Percentiles rank a stretch among this genome's conserved stretches.
Conservation (phyloP, 176 grass and related monocot genomes). For the Metroxylon sagu region DNA sequence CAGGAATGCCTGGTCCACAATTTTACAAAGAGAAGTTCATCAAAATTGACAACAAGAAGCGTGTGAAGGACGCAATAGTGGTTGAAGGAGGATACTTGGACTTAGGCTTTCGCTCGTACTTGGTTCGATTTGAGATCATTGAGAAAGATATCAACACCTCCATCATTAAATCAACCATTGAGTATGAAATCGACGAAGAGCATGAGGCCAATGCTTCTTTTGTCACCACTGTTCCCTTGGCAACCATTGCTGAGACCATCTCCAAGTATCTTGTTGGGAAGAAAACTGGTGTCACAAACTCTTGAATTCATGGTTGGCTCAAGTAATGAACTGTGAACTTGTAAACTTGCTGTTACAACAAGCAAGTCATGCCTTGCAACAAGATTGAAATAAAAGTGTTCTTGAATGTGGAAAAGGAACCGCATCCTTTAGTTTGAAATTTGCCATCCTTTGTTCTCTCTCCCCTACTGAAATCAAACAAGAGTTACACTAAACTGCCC, state of each 20-base stretch:
- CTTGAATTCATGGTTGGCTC: too few species aligned
- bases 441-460: too few species aligned
- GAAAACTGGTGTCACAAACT: background rate
- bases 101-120: slow-evolving; percentile 17
- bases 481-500: too few species aligned
- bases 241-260: background rate
- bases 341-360: too few species aligned
- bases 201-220: slow-evolving; percentile 6
- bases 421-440: too few species aligned
- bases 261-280: slow-evolving; percentile 15
- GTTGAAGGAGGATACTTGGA: slow-evolving; percentile 17
- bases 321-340: too few species aligned
- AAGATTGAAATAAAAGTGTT: too few species aligned
- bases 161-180: slow-evolving; percentile 16
- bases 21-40: slow-evolving; percentile 28
- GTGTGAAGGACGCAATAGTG: slow-evolving; percentile 22
- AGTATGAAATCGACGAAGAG: slow-evolving; percentile 25
- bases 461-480: too few species aligned
- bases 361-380: too few species aligned
- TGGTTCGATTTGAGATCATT: slow-evolving; percentile 18
- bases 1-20: background rate
- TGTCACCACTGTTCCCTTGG: background rate
- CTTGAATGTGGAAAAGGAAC: too few species aligned
- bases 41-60: slow-evolving; percentile 21
- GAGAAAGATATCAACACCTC: slow-evolving; percentile 9